Percentiles rank a stretch among this genome's conserved stretches.
phyloP scores from a whole-genome alignment of 1,284 basidiomycete species.

The Tilletia indica region DNA sequence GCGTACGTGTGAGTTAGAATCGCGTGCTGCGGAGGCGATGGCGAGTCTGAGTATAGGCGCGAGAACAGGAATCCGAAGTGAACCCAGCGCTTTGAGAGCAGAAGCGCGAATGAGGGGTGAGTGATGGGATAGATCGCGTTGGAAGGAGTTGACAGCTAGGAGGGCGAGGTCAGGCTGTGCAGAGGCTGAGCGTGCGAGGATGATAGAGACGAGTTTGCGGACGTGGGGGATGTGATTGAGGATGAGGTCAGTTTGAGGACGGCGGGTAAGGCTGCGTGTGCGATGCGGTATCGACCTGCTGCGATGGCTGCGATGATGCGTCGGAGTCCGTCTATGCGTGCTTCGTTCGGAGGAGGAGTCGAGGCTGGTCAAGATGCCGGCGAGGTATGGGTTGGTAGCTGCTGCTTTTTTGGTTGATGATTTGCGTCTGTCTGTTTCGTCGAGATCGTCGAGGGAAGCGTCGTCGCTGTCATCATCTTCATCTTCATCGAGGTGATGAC shows the following conservation, averaged over 20 bases:
- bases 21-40: constrained; percentile 83
- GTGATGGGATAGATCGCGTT: constrained; percentile 87
- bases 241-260: constrained; percentile 53
- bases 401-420: neutral
- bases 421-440: neutral
- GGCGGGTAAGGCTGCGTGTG: constrained; percentile 69
- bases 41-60: constrained; percentile 80
- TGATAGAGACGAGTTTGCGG: constrained; percentile 95
- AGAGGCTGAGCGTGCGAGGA: constrained; percentile 71
- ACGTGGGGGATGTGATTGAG: constrained; percentile 66
- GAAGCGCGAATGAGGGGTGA: constrained; percentile 84
- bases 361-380: constrained; percentile 37
- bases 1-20: constrained; percentile 88
- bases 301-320: constrained; percentile 67
- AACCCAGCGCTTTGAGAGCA: constrained; percentile 88
- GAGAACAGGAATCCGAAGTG: constrained; percentile 84
- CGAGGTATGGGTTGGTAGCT: constrained; percentile 14
- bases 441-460: too few species aligned
- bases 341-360: constrained; percentile 47
- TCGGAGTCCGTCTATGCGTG: constrained; percentile 46
- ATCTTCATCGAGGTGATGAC: too few species aligned
- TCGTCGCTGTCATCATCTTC: too few species aligned
- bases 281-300: constrained; percentile 73
- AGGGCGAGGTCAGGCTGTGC: constrained; percentile 73
- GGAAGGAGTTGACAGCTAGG: constrained; percentile 97